Evolutionary conservation across 768 basidiomycete species (phyloP), one percentile per base, ranked within the genome.

Genomic region (Mycena latifolia): DNA sequence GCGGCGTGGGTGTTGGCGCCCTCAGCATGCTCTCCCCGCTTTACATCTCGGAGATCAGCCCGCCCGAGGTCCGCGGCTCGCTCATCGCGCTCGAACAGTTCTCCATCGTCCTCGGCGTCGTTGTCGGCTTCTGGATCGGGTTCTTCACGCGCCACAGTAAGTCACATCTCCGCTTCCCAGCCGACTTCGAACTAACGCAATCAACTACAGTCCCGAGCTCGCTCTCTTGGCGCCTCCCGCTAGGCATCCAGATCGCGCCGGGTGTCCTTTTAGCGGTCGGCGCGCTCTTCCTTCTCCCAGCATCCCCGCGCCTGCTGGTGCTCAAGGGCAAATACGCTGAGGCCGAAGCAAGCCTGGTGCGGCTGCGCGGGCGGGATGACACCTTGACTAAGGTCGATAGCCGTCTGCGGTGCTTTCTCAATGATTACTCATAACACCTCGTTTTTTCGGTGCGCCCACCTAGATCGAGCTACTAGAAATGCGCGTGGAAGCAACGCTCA

Each of bases 1-100:
- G 92, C 12, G 93, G 93, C 17, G 67, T 94, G 24, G 93, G 93
- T 5, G 91, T 95, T n/a, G 93, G 93, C 15, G 88, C 89, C 7
- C 74, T 92, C 55, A 93, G 92, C 72, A 93, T 91, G 87, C 80
- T 93, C n/a, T 88, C 88, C 0, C 92, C 92, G 0, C 79, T 94
- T 25, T 94, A 94, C 76, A 93, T 94, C 84, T 88, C 92, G 1
- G 93, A 95, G 77, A 95, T 95, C 55, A 90, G 90, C 66, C 86
- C 92, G 12, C 92, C 93, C 0, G 92, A 93, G 76, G 82, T 91
- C 0, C 85, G 93, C 18, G 93, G 93, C 12, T 92, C 92, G 0
- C 83, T 95, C 22, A 83, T 94, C 77, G 89, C 92, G 1, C 80
- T 95, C 3, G 93, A 95, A 71, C 93, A 94, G 63, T 84, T 93